Base-by-base conservation (phyloP, 192 early-diverging fungal genomes). In the Backusella circina region DNA sequence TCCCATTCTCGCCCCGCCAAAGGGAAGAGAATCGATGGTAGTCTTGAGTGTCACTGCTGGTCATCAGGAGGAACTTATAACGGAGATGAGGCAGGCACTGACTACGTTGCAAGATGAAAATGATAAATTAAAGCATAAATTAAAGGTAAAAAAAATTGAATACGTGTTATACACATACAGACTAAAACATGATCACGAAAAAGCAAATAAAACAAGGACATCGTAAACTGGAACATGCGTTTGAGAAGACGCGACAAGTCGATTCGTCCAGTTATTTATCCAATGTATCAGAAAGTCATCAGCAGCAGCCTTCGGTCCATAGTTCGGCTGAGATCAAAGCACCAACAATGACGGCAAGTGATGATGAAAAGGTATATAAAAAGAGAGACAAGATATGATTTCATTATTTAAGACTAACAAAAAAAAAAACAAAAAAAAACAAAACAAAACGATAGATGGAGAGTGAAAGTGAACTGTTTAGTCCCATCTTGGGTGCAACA, bases 21-120 rank as follows among this genome's bases (percentile, higher is more conserved):
- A 12, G n/a, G 36, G 65, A n/a, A 65, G 76, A 3, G 76, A 72
- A 21, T 77, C 76, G 8, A 39, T 77, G n/a, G 44, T 77, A 3
- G 51, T 72, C 1, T 28, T 77, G 37, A 51, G 64, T 31, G 71
- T 77, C 9, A 65, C 72, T 72, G 71, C 71, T 37, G 76, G 76
- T n/a, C 65, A 66, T 21, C 65, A 77, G 50, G 75, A 76, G 71
- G 76, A 77, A 5, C 64, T 77, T 12, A 77, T 77, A 21, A 73
- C 65, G 4, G 76, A 77, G 32, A 77, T 77, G 76, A 38, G 71
- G 16, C 54, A 41, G 7, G 76, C 76, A 31, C 15, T 77, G 41
- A 39, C 57, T 39, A 26, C 41, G 8, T 21, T 77, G n/a, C 76
- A 73, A 39, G 76, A 77, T 8, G 71, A 77, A 50, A 77, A 77